These are phyloP conservation scores for cucumber (Cucumis sativus) DNA, from an alignment of 306 rosid species.

Conservation along the genomic window DNA sequence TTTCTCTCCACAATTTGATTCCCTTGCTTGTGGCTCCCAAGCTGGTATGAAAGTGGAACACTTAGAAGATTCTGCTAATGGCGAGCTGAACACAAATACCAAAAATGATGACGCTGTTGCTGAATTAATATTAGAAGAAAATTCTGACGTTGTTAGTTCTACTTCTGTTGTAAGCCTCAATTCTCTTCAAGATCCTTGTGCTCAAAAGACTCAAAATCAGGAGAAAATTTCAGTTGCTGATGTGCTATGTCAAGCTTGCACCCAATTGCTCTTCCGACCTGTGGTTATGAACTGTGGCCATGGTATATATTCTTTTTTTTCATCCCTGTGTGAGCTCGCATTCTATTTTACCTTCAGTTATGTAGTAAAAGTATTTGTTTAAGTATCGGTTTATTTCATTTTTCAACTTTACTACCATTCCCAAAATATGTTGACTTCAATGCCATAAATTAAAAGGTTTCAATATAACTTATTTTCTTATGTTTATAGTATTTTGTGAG, in stretches of 20 bases:
- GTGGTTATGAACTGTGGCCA: conserved; percentile 86
- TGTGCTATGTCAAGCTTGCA: conserved; percentile 57
- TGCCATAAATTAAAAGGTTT: neutral
- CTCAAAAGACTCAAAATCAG: conserved; percentile 9
- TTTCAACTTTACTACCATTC: conserved; percentile 7
- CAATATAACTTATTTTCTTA: neutral
- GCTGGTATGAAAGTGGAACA: conserved; percentile 16
- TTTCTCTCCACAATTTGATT: conserved; percentile 61
- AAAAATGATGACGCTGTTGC: neutral
- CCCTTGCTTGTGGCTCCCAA: conserved; percentile 27
- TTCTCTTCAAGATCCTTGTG: conserved; percentile 8
- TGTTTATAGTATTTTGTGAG: conserved; percentile 51
- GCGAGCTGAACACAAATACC: conserved; percentile 14
- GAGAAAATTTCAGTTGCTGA: conserved; percentile 39
- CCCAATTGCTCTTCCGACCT: conserved; percentile 51
- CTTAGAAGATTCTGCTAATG: conserved; percentile 21
- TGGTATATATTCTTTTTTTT: conserved; percentile 25
- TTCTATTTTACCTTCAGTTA: neutral
- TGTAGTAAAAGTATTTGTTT: neutral
- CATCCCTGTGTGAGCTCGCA: conserved; percentile 3
- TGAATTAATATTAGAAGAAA: conserved; percentile 14
- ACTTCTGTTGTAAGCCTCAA: conserved; percentile 10
- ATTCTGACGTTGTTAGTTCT: conserved; percentile 16
- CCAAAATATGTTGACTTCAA: neutral
- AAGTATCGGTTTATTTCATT: neutral